Evolutionary conservation across 2,329 filamentous ascomycete genomes (phyloP).

Genomic region (Biscogniauxia mediterranea): DNA sequence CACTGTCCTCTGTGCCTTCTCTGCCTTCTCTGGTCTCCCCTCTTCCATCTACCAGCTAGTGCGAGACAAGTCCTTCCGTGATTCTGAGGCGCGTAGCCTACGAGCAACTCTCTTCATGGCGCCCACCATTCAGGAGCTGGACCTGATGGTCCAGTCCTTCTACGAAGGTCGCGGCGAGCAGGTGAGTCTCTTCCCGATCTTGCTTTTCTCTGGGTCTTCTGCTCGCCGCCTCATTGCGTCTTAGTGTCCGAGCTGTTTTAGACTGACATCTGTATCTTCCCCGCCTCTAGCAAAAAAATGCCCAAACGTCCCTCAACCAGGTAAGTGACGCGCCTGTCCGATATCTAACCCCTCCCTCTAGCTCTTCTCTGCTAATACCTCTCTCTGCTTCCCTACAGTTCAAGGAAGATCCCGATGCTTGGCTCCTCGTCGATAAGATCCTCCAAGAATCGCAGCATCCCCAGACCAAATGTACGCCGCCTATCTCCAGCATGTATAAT

Average conservation of each 20-base stretch:
- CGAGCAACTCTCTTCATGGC: slow-evolving; percentile 48
- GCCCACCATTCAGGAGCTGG: slow-evolving; percentile 86
- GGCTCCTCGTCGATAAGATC: slow-evolving; percentile 96
- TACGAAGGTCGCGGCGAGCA: slow-evolving; percentile 95
- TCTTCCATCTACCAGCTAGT: slow-evolving; percentile 7
- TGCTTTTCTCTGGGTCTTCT: slow-evolving; percentile 2
- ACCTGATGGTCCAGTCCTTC: slow-evolving; percentile 93
- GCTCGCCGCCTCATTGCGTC: neutral
- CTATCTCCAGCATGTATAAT: slow-evolving; percentile 3
- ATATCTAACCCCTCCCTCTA: slow-evolving; percentile 7
- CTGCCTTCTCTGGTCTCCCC: neutral
- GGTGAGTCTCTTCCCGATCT: slow-evolving; percentile 52
- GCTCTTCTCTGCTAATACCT: slow-evolving; percentile 26
- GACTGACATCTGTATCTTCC: slow-evolving; percentile 30
- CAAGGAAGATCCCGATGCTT: slow-evolving; percentile 97
- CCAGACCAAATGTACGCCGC: slow-evolving; percentile 86
- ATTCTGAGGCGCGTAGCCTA: slow-evolving; percentile 29
- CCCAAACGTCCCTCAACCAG: slow-evolving; percentile 89
- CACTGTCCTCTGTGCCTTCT: too few relatives aligned
- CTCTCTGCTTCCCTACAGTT: slow-evolving; percentile 57
- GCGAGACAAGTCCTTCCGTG: slow-evolving; percentile 19
- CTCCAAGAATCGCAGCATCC: slow-evolving; percentile 88
- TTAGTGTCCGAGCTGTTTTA: slow-evolving; percentile 1
- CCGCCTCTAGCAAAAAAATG: slow-evolving; percentile 81
- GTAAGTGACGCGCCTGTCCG: slow-evolving; percentile 48